Base-by-base conservation (phyloP, 371 early-diverging fungal species). In the Actinomucor elegans region DNA sequence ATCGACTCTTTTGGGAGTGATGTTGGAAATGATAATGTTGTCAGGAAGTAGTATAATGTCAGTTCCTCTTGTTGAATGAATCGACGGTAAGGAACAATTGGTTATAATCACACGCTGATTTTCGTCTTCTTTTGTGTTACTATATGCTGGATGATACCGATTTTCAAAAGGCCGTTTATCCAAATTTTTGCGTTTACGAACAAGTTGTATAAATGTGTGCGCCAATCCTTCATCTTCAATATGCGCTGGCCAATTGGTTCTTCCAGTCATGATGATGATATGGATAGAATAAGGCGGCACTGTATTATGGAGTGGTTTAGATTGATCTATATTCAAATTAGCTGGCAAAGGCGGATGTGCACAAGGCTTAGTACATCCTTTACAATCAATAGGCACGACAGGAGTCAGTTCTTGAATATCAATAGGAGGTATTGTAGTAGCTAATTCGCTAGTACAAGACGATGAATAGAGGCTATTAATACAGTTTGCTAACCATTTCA, bases 141-240 rank as follows among this genome's bases (percentile, higher is more conserved):
- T 24, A 18, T 52, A 43, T 12, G 51, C 41, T 2, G 66, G 53
- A 43, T 57, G 64, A 33, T 63, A 66, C 32, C 58, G 29, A 28
- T 61, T 47, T 17, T 58, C 56, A 36, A 58, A 40, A 34, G 48
- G 43, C 6, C 48, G 26, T 11, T 55, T 18, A 23, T 50, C 48
- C 11, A 31, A 29, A 9, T 38, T 17, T 26, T 64, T 59, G 7
- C 66, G 58, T 29, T 55, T 48, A 5, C 63, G 38, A 8, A 69
- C 48, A 1, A 45, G 45, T 20, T 64, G 52, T 29, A 64, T 61
- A 10, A 72, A 44, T 9, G 66, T 59, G 6, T 44, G 43, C 2
- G 69, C 69, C 12, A 72, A 23, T 12, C 73, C 69, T 29, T 71
- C 71, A n/a, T 69, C 66, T 32, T 72, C 73, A 45, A 69, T 69